Evolutionary conservation across 2,329 filamentous ascomycete genomes (phyloP), one percentile per base, ranked within the genome.

Genomic region (Didymella sp.): DNA sequence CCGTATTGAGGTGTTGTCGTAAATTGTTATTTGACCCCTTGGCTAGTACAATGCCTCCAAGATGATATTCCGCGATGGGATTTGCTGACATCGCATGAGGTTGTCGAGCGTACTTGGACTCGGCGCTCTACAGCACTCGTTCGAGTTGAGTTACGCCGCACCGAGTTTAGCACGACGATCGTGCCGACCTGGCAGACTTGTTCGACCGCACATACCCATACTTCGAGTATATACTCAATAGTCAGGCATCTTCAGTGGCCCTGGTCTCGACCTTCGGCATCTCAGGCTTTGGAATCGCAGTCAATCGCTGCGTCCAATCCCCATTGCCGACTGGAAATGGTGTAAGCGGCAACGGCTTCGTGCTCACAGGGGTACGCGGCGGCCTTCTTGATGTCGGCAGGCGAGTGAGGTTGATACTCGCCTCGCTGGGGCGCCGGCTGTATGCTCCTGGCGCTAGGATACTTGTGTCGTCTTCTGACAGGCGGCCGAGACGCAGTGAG

Each of bases 321-420:
- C n/a, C 48, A 17, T 44, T 48, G 6, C 55, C 49, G 2, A 70
- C 62, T 0, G 72, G 72, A 11, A 73, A 70, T 4, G 72, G 72
- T n/a, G 72, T 74, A 8, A 73, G 44, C 9, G 72, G 72, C 21
- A 74, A 41, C 15, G 69, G 67, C 51, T 74, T 74, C 12, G 67
- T 62, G 28, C 59, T 59, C 9, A 61, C 58, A 2, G 60, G 56
- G 8, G 54, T 56, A 15, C 54, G 19, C 2, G 54, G 24, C n/a
- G 30, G 35, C 2, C 43, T 31, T 24, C 21, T 47, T 17, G 21
- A 38, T 2, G 43, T 52, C 22, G 58, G 51, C 31, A 44, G 50
- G 8, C 47, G 28, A 12, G 50, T 30, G 38, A 56, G 27, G 37
- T 21, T 42, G 22, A 44, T 49, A 24, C 41, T 41, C 24, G 47